These are phyloP conservation scores for Skeletonema menzelii DNA, from an alignment of 108 stramenopile species.

Conservation along the genomic window DNA sequence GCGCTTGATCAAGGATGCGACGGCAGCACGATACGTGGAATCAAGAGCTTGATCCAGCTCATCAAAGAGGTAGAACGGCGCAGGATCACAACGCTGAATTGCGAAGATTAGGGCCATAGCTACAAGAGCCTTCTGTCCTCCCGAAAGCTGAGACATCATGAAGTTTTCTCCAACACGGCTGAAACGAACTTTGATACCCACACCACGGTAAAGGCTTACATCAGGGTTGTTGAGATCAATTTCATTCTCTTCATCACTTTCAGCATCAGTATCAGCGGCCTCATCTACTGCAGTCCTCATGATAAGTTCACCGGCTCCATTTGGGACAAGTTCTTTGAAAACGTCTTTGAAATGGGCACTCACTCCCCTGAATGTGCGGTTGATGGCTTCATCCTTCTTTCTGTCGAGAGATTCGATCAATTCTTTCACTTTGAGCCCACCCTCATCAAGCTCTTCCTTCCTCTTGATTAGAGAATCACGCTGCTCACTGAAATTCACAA, in stretches of 20 bases:
- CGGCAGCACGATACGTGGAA: constrained; percentile 92
- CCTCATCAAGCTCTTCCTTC: constrained; percentile 90
- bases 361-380: constrained; percentile 96
- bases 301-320: constrained; percentile 92
- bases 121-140: constrained; percentile 99
- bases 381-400: constrained; percentile 99
- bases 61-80: constrained; percentile 99
- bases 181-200: constrained; percentile 94
- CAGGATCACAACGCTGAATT: constrained; percentile 98
- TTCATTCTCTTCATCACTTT: constrained; percentile 53
- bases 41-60: constrained; percentile 98
- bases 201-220: constrained; percentile 87
- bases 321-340: constrained; percentile 97
- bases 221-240: constrained; percentile 61
- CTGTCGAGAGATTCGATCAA: constrained; percentile 93
- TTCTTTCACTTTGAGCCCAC: constrained; percentile 90
- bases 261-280: constrained; percentile 46
- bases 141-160: constrained; percentile 94
- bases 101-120: constrained; percentile 99
- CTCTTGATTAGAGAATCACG: constrained; percentile 88
- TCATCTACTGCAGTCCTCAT: constrained; percentile 89
- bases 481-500: constrained; percentile 96
- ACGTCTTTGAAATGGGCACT: constrained; percentile 96
- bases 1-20: constrained; percentile 93
- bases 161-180: constrained; percentile 88